Percentiles rank a stretch among this genome's conserved stretches.
Conservation (phyloP, 75 land plant species). For the Selaginella tamariscina region DNA sequence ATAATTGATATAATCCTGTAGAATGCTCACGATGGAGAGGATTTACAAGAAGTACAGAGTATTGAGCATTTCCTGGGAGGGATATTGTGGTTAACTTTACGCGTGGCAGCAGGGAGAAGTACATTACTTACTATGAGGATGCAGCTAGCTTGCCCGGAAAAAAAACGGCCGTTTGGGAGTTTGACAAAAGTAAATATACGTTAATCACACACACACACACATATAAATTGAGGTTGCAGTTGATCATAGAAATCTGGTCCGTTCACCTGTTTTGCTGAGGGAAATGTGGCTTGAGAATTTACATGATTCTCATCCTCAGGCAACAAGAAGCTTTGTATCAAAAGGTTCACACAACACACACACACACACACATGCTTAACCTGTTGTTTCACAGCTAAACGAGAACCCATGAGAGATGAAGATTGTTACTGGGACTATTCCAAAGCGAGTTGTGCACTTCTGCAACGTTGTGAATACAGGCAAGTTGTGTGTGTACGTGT, state of each 20-base stretch:
- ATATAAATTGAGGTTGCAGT: conserved; percentile 28
- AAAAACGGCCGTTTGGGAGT: conserved; percentile 98
- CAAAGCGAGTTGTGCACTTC: conserved; percentile 92
- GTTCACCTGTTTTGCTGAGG: conserved; percentile 64
- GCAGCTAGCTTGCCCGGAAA: conserved; percentile 76
- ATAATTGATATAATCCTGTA: conserved; percentile 18
- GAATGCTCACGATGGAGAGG: conserved; percentile 86
- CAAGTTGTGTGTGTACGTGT: too few species aligned
- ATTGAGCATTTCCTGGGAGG: conserved; percentile 46
- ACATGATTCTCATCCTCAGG: conserved; percentile 83
- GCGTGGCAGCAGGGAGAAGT: conserved; percentile 52
- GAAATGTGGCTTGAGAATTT: conserved; percentile 95
- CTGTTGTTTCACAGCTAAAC: conserved; percentile 40
- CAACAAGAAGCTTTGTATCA: conserved; percentile 68
- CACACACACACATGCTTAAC: too few species aligned
- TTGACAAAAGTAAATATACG: conserved; percentile 64
- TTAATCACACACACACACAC: background rate
- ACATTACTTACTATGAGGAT: conserved; percentile 95
- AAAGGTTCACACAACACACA: conserved; percentile 61
- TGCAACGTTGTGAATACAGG: conserved; percentile 98
- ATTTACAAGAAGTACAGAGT: conserved; percentile 61
- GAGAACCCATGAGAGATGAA: conserved; percentile 91
- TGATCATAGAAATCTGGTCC: conserved; percentile 86
- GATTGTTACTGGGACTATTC: conserved; percentile 99
- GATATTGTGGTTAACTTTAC: conserved; percentile 81